Conservation (phyloP, 139 green algal genomes). For the Deuterostichococcus epilithicus region DNA sequence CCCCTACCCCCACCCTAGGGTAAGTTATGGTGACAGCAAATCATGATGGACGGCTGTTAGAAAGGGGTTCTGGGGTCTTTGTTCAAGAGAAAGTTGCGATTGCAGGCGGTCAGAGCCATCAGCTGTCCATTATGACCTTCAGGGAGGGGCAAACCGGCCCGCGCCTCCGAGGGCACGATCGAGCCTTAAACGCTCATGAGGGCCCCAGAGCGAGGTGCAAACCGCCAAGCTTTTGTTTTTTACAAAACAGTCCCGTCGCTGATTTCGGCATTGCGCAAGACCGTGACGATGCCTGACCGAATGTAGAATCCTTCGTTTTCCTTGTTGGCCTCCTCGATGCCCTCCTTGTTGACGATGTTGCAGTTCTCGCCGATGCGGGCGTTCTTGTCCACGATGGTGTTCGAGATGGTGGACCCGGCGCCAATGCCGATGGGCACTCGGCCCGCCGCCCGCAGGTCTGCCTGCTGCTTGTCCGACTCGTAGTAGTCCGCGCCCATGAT, state of each 20-base stretch:
- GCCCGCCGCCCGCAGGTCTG: conserved; percentile 51
- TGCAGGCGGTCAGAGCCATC: too few species aligned
- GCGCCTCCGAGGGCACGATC: too few species aligned
- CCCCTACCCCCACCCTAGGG: too few species aligned
- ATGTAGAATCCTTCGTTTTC: conserved; percentile 93
- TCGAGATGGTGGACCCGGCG: conserved; percentile 65
- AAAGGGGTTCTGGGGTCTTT: too few species aligned
- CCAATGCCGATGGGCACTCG: conserved; percentile 93
- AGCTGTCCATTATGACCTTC: too few species aligned
- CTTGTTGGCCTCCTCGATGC: conserved; percentile 81
- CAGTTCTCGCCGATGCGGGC: conserved; percentile 88
- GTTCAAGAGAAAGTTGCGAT: too few species aligned
- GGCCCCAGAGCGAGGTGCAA: too few species aligned
- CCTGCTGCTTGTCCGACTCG: conserved; percentile 81
- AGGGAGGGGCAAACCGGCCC: too few species aligned
- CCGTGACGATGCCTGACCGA: conserved; percentile 88
- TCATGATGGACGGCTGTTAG: too few species aligned
- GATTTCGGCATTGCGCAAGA: conserved; percentile 76
- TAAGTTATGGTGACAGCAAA: too few species aligned
- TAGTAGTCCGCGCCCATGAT: conserved; percentile 99
- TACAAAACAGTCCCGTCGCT: conserved; percentile 74
- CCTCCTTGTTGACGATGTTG: conserved; percentile 90
- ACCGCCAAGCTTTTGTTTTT: conserved; percentile 11
- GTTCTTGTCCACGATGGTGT: conserved; percentile 99
- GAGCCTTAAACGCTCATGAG: too few species aligned